Evolutionary conservation across 1,284 basidiomycete species (phyloP).

Genomic region (Pascua guehoae): DNA sequence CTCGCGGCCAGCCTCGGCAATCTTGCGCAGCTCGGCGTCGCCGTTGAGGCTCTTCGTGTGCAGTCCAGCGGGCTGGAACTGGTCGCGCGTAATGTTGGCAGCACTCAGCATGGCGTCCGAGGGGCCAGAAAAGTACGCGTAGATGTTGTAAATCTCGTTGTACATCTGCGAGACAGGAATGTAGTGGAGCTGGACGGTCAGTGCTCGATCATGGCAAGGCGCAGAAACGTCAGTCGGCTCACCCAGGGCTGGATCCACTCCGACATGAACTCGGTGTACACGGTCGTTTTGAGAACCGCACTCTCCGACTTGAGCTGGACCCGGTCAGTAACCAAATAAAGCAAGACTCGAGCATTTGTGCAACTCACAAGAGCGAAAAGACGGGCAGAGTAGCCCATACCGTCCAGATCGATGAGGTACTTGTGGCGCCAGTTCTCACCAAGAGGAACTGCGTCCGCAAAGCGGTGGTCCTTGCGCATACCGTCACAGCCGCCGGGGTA

Average conservation of each 20-base stretch:
- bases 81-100: slow-evolving; percentile 49
- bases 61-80: slow-evolving; percentile 40
- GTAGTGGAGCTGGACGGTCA: slow-evolving; percentile 68
- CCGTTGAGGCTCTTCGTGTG: slow-evolving; percentile 57
- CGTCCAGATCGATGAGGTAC: slow-evolving; percentile 85
- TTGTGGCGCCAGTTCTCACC: slow-evolving; percentile 89
- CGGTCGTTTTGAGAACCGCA: slow-evolving; percentile 80
- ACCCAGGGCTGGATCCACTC: slow-evolving; percentile 56
- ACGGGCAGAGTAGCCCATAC: slow-evolving; percentile 88
- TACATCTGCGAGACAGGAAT: slow-evolving; percentile 84
- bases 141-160: slow-evolving; percentile 84
- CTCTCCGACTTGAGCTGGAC: slow-evolving; percentile 59
- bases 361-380: slow-evolving; percentile 74
- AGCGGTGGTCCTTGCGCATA: slow-evolving; percentile 65
- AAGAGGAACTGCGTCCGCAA: slow-evolving; percentile 71
- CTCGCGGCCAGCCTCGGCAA: slow-evolving; percentile 78
- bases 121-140: slow-evolving; percentile 83
- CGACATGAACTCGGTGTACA: slow-evolving; percentile 84
- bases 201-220: neutral
- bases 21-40: slow-evolving; percentile 69
- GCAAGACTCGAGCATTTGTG: slow-evolving; percentile 20
- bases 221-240: slow-evolving; percentile 5
- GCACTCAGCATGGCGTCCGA: slow-evolving; percentile 60
- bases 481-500: slow-evolving; percentile 79
- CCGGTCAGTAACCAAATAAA: neutral